These are phyloP conservation scores for Kluyveromyces sp. DNA, from an alignment of 1,139 yeast genomes.

Conservation along the genomic window DNA sequence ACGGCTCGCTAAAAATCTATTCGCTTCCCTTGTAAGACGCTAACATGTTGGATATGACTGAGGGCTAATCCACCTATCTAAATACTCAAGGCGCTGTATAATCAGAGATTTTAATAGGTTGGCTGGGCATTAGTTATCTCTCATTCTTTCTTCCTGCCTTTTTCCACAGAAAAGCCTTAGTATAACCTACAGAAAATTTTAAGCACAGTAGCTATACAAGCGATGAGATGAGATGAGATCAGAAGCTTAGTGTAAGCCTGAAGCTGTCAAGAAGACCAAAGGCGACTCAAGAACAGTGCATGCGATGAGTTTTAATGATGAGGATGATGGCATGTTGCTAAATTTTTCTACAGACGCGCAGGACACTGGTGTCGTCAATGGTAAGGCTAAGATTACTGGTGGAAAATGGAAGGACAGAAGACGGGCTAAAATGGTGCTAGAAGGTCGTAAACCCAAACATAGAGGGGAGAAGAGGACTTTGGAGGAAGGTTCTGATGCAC, in stretches of 20 bases:
- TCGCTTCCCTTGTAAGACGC: too few species aligned
- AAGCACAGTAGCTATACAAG: neutral
- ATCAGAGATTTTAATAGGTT: too few species aligned
- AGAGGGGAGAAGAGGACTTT: slow-evolving; percentile 14
- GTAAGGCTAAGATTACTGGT: slow-evolving; percentile 45
- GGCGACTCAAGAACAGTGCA: neutral
- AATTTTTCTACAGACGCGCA: slow-evolving; percentile 24
- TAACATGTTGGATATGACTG: too few species aligned
- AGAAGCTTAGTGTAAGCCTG: neutral
- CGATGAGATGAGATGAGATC: slow-evolving; percentile 1
- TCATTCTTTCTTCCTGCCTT: neutral
- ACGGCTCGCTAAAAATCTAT: too few species aligned
- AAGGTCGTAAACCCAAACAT: slow-evolving; percentile 25
- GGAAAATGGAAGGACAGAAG: slow-evolving; percentile 80
- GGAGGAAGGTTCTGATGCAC: slow-evolving; percentile 3
- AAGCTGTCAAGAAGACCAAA: neutral
- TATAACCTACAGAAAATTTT: neutral
- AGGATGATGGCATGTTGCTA: slow-evolving; percentile 29
- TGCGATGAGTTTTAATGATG: slow-evolving; percentile 17
- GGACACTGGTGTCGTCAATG: slow-evolving; percentile 13
- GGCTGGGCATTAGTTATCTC: too few species aligned
- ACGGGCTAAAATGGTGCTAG: slow-evolving; percentile 32
- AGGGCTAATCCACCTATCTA: too few species aligned
- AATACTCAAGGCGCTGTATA: too few species aligned
- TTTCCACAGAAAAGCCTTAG: neutral